Percentiles rank a stretch among this genome's conserved stretches.
Evolutionary conservation across 495 filamentous ascomycete species (phyloP).

Genomic region (Trichoderma parareesei): DNA sequence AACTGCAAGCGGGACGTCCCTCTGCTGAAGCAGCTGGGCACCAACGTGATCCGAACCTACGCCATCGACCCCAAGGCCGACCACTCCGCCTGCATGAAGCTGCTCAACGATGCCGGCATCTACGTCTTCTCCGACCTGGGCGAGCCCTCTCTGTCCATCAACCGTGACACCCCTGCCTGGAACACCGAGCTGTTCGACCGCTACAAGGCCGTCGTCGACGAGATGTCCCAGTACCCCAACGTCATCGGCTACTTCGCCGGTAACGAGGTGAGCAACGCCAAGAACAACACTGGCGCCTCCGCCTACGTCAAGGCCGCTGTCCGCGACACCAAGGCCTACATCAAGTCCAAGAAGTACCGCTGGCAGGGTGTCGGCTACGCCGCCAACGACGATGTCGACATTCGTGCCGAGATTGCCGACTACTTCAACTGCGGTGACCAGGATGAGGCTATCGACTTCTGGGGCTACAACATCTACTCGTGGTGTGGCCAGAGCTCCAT

Average conservation of each 20-base stretch:
- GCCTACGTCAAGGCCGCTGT: constrained; percentile 96
- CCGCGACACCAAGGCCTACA: constrained; percentile 89
- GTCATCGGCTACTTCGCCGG: constrained; percentile 93
- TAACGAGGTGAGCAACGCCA: constrained; percentile 88
- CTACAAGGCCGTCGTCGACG: constrained; percentile 80
- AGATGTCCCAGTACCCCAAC: constrained; percentile 71
- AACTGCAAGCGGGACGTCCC: constrained; percentile 77
- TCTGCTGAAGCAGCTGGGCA: constrained; percentile 63
- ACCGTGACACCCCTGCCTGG: constrained; percentile 71
- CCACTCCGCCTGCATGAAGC: constrained; percentile 77
- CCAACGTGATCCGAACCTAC: constrained; percentile 91
- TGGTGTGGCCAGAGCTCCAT: constrained; percentile 87
- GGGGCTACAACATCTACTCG: constrained; percentile 98
- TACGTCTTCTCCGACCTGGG: constrained; percentile 89
- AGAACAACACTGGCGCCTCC: constrained; percentile 72
- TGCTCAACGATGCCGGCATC: constrained; percentile 79
- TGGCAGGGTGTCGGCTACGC: constrained; percentile 89
- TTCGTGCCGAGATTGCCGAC: constrained; percentile 68
- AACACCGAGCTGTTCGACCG: constrained; percentile 62
- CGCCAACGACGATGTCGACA: constrained; percentile 78
- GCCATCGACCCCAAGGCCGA: constrained; percentile 72
- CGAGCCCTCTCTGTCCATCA: constrained; percentile 71
- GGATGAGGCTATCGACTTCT: constrained; percentile 73
- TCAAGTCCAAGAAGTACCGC: constrained; percentile 67
- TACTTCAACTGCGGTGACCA: constrained; percentile 84